Conservation (phyloP, 2,329 filamentous ascomycete species). For the Pyricularia sp. region DNA sequence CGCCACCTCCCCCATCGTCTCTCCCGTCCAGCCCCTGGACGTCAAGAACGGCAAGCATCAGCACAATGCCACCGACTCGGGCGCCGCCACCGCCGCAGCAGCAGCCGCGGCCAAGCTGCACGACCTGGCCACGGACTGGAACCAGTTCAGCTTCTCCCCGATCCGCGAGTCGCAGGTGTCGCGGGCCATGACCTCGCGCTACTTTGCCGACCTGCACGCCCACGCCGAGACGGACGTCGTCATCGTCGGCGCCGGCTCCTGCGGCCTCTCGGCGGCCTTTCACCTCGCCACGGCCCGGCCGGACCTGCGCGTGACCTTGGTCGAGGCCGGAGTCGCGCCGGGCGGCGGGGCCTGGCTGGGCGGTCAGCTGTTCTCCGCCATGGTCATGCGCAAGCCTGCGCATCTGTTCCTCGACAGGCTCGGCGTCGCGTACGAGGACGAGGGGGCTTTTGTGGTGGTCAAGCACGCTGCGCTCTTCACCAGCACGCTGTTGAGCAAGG, state of each 20-base stretch:
- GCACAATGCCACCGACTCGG: slow-evolving; percentile 8
- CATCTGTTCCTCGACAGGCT: slow-evolving; percentile 72
- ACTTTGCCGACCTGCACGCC: slow-evolving; percentile 78
- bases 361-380: slow-evolving; percentile 86
- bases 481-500: slow-evolving; percentile 70
- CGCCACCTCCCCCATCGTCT: slow-evolving; percentile 27
- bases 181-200: slow-evolving; percentile 84
- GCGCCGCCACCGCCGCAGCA: slow-evolving; percentile 9
- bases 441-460: slow-evolving; percentile 69
- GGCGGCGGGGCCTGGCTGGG: slow-evolving; percentile 87
- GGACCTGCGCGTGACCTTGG: slow-evolving; percentile 81
- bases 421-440: slow-evolving; percentile 76
- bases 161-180: slow-evolving; percentile 90
- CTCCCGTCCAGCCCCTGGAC: slow-evolving; percentile 10
- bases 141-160: slow-evolving; percentile 66
- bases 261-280: slow-evolving; percentile 61
- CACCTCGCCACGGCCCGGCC: slow-evolving; percentile 71
- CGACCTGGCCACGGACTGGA: slow-evolving; percentile 58
- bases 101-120: slow-evolving; percentile 18
- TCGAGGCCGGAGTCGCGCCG: slow-evolving; percentile 78
- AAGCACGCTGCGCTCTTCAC: slow-evolving; percentile 92
- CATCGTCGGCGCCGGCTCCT: slow-evolving; percentile 83
- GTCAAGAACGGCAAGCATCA: slow-evolving; percentile 19
- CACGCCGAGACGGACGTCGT: slow-evolving; percentile 91
- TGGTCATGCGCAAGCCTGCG: slow-evolving; percentile 90